Evolutionary conservation across 495 filamentous ascomycete genomes (phyloP), one percentile per base, ranked within the genome.

Genomic region (Aspergillus carlsbadensis): DNA sequence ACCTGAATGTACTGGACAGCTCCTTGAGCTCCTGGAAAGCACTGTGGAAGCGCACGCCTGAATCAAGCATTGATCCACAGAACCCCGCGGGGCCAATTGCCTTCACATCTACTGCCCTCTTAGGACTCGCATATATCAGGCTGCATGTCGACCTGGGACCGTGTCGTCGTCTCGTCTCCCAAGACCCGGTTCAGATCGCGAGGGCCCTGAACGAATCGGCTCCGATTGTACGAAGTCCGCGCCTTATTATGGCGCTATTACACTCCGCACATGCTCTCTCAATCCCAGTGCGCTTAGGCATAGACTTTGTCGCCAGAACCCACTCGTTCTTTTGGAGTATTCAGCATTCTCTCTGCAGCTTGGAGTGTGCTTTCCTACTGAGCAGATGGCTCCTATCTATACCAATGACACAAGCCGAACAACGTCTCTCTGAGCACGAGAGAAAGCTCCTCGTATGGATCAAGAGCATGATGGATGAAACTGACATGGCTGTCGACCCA

Each of bases 391-490:
- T 84, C 11, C 74, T 78, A 11, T 67, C 70, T 8, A 75, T 82
- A 18, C 78, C 79, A 13, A 58, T 67, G 7, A 76, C 76, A 0
- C 74, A 76, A 44, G 64, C 73, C 5, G 74, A 78, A 36, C 76
- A 78, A 45, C 65, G 71, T 36, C 58, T 79, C 18, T 76, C 75
- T 1, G 76, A 77, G 22, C 75, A 91, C 50, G 87, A 91, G 65
- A 75, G 75, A 48, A 83, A 82, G 56, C 73, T 90, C 10, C 78
- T 88, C 18, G 70, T 83, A 37, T 87, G 82, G 77, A 78, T 91
- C 35, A 83, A 85, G 49, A 85, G 82, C 60, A 87, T 91, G 83
- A 78, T 91, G 60, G 84, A 88, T 63, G 87, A 91, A 74, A 90
- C 87, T 8, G 85, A 88, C 57, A 86, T 88, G 66, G 84, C 86